A percentile compares a stretch with the other conserved stretches of the same genome.
These are phyloP conservation scores for Mucor lusitanicus DNA, from an alignment of 371 early-diverging fungal species.

Conservation along the genomic window DNA sequence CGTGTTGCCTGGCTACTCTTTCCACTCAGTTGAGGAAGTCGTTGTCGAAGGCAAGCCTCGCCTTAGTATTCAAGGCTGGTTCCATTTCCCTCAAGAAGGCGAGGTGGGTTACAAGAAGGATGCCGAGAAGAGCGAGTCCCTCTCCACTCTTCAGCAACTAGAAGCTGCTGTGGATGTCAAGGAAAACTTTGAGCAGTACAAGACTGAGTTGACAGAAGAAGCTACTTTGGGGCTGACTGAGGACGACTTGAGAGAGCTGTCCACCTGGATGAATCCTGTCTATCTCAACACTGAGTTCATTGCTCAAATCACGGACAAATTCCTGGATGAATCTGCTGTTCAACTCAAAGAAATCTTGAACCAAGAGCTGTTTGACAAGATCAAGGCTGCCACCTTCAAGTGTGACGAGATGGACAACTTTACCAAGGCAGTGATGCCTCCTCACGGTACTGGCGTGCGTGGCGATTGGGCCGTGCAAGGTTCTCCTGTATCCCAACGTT, in stretches of 20 bases:
- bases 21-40: constrained; percentile 81
- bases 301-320: constrained; percentile 56
- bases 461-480: constrained; percentile 56
- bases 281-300: constrained; percentile 57
- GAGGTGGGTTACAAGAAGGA: constrained; percentile 57
- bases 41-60: constrained; percentile 59
- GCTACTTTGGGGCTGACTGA: constrained; percentile 33
- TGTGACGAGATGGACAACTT: constrained; percentile 38
- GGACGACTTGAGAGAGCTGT: constrained; percentile 44
- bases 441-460: constrained; percentile 55
- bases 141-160: constrained; percentile 56
- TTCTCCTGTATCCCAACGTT: constrained; percentile 62
- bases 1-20: constrained; percentile 76
- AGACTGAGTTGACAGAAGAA: constrained; percentile 6
- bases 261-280: constrained; percentile 62
- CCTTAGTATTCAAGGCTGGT: constrained; percentile 78
- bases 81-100: constrained; percentile 67
- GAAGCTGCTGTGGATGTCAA: constrained; percentile 14
- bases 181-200: constrained; percentile 22
- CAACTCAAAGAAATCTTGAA: constrained; percentile 65
- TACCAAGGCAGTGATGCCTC: constrained; percentile 31
- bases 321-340: constrained; percentile 70
- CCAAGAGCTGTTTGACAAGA: constrained; percentile 31
- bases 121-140: constrained; percentile 32
- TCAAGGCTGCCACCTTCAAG: constrained; percentile 32